These are phyloP conservation scores for Fraxinus dipetala DNA, from an alignment of 305 asterid species.

Conservation along the genomic window DNA sequence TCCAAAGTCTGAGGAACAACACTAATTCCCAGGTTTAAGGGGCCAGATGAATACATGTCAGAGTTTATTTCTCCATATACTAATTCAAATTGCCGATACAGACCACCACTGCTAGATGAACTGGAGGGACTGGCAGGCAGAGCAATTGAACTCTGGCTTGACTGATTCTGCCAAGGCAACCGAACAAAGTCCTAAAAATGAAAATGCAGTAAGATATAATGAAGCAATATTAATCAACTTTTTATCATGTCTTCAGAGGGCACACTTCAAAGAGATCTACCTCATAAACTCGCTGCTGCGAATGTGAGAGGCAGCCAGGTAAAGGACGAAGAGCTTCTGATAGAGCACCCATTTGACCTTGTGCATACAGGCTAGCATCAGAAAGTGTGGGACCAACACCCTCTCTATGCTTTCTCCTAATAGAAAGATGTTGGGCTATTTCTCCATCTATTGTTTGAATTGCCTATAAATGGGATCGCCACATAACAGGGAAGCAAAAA, in stretches of 20 bases:
- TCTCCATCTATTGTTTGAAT: conserved; percentile 91
- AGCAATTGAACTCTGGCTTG: conserved; percentile 66
- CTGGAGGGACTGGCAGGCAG: conserved; percentile 65
- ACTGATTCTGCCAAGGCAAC: conserved; percentile 85
- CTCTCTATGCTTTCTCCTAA: conserved; percentile 82
- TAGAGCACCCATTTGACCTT: conserved; percentile 66
- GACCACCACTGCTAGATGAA: conserved; percentile 50
- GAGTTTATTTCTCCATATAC: conserved; percentile 58
- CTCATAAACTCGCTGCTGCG: conserved; percentile 98
- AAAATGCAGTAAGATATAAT: conserved; percentile 20
- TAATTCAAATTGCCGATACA: conserved; percentile 55
- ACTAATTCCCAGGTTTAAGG: conserved; percentile 52
- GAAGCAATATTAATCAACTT: conserved; percentile 9
- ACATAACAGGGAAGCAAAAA: not conserved
- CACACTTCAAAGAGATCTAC: conserved; percentile 34
- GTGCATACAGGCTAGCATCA: conserved; percentile 67
- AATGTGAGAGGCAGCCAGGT: conserved; percentile 86
- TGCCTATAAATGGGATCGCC: conserved; percentile 51
- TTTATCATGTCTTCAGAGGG: conserved; percentile 1
- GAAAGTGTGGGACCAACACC: conserved; percentile 65
- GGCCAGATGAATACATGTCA: conserved; percentile 55
- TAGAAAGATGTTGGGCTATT: conserved; percentile 68
- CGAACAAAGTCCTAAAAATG: conserved; percentile 76
- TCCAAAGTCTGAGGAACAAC: conserved; percentile 62
- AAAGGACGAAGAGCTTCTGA: conserved; percentile 97